phyloP scores from a whole-genome alignment of 1,139 yeast genomes.

The Saccharomyces hybrid region DNA sequence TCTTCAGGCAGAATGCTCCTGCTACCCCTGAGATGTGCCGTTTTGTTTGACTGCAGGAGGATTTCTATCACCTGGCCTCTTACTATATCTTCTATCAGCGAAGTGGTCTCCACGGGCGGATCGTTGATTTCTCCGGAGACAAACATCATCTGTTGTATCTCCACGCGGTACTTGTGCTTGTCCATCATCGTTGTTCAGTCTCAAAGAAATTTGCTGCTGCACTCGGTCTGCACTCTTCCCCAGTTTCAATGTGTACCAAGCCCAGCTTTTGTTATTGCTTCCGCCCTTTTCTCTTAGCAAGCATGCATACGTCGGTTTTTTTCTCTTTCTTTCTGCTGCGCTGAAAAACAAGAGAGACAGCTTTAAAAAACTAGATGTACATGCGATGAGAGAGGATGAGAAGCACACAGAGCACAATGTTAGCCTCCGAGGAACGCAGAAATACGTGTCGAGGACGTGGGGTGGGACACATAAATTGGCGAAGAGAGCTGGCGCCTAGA shows the following conservation, averaged over 20 bases:
- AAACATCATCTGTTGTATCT: conserved; percentile 97
- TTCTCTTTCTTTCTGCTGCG: not conserved
- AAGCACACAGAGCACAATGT: not conserved
- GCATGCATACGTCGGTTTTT: not conserved
- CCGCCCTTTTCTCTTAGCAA: not conserved
- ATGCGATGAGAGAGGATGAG: not conserved
- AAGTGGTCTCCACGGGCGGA: conserved; percentile 85
- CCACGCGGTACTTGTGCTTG: conserved; percentile 71
- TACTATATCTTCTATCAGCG: conserved; percentile 88
- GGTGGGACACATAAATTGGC: too few relatives aligned
- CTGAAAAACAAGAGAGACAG: not conserved
- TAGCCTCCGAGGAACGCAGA: not conserved
- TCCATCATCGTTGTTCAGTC: conserved; percentile 24
- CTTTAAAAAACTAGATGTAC: not conserved
- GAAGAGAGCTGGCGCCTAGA: too few relatives aligned
- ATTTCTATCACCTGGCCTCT: conserved; percentile 91
- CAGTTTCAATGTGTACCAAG: not conserved
- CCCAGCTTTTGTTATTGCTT: not conserved
- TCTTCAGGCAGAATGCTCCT: conserved; percentile 87
- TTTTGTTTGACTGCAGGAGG: conserved; percentile 65
- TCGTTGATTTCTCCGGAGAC: conserved; percentile 93
- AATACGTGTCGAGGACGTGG: not conserved
- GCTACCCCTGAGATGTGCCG: conserved; percentile 76
- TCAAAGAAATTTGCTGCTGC: not conserved
- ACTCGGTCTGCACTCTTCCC: not conserved